phyloP scores from a whole-genome alignment of 768 basidiomycete species.

The Strobilomyces confusus region DNA sequence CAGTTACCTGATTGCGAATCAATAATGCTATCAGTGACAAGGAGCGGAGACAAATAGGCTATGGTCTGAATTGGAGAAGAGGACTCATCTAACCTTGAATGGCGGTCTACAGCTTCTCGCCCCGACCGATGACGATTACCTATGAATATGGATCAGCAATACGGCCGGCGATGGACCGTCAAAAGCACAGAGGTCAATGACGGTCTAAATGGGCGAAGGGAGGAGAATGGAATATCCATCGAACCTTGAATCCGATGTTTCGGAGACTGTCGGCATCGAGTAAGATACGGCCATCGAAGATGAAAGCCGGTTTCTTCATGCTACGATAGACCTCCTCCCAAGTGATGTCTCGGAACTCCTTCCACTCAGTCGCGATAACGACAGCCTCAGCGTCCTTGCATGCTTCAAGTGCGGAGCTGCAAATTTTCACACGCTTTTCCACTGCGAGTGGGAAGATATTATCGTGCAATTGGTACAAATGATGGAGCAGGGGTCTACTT shows the following conservation, averaged over 20 bases:
- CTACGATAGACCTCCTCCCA: conserved; percentile 80
- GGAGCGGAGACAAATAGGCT: background rate
- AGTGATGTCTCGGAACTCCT: conserved; percentile 90
- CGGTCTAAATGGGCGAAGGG: background rate
- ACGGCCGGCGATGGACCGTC: conserved; percentile 5
- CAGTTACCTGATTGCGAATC: conserved; percentile 37
- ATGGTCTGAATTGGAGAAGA: background rate
- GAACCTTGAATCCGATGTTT: conserved; percentile 86
- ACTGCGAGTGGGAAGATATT: conserved; percentile 40
- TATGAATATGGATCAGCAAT: conserved; percentile 19
- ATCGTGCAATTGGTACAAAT: background rate
- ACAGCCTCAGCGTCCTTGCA: conserved; percentile 88
- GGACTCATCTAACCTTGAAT: conserved; percentile 33
- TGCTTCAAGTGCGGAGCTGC: conserved; percentile 74
- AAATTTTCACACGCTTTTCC: conserved; percentile 85
- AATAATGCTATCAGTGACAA: conserved; percentile 4
- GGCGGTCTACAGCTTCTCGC: conserved; percentile 35
- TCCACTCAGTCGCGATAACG: conserved; percentile 97
- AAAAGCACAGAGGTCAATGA: background rate
- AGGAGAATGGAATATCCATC: background rate
- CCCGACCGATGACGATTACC: conserved; percentile 61
- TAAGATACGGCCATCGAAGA: conserved; percentile 91
- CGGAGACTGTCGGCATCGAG: conserved; percentile 77
- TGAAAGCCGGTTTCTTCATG: conserved; percentile 98
- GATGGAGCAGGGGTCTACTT: conserved; percentile 24